Conservation (phyloP, 352 stramenopile species). For the Phytophthora colocasiae region DNA sequence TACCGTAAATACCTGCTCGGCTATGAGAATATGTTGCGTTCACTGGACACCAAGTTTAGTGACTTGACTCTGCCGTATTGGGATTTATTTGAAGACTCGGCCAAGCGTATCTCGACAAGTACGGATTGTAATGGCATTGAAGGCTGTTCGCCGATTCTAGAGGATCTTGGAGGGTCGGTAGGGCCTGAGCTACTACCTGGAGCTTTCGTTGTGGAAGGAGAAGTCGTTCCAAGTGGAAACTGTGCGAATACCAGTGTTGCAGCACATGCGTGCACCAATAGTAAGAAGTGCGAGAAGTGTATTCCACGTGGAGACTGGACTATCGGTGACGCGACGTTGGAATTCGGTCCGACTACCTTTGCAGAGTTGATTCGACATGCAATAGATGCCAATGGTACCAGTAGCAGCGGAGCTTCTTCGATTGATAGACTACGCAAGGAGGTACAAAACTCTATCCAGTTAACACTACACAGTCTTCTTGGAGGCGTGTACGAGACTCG, state of each 20-base stretch:
- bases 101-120: constrained; percentile 53
- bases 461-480: constrained; percentile 51
- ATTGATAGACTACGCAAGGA: constrained; percentile 46
- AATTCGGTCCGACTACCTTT: constrained; percentile 70
- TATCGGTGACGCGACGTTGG: constrained; percentile 66
- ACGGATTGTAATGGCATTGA: constrained; percentile 48
- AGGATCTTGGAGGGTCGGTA: constrained; percentile 62
- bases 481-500: constrained; percentile 51
- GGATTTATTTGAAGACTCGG: constrained; percentile 65
- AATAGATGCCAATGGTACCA: constrained; percentile 37
- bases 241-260: constrained; percentile 65
- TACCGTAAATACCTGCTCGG: constrained; percentile 73
- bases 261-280: constrained; percentile 47
- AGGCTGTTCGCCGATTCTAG: constrained; percentile 54
- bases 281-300: constrained; percentile 60
- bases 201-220: constrained; percentile 40
- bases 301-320: constrained; percentile 72
- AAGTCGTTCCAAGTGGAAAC: constrained; percentile 45
- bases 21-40: constrained; percentile 79
- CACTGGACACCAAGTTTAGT: constrained; percentile 46
- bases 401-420: constrained; percentile 22
- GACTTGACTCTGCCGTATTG: constrained; percentile 73
- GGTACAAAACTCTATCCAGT: constrained; percentile 49
- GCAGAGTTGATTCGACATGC: constrained; percentile 63
- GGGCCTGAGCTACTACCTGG: constrained; percentile 42